Base-by-base conservation (phyloP, 371 early-diverging fungal species). In the Coemansia sp. region DNA sequence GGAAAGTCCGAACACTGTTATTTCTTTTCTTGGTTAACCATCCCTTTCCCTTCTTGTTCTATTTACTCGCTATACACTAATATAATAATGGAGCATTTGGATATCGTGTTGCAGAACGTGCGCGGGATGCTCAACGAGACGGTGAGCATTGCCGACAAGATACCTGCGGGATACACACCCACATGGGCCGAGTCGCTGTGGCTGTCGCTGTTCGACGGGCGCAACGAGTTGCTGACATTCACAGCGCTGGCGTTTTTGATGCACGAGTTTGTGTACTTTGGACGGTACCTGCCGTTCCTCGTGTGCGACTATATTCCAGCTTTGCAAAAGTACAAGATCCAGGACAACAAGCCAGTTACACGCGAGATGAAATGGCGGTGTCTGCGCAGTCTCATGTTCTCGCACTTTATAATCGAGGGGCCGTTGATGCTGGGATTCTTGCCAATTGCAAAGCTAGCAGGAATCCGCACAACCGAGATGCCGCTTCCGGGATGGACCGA, bases 381-480 rank as follows among this genome's bases (percentile, higher is more conserved):
- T 69, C 80, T 90, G 37, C 80, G 80, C 30, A 82, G 85, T 64
- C 91, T 94, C 12, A 72, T 95, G 23, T 81, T 87, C 62, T 81
- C 81, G 55, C 95, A 95, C 65, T 86, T 92, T 72, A 33, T 87
- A 28, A 85, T 91, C 67, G 92, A 94, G 82, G 86, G 90, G 26
- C 96, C 96, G 62, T 82, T 94, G 82, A 91, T 94, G 82, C 84
- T 92, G 51, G 78, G 83, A 16, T 96, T 96, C 84, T 88, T 94
- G 78, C 94, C 95, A 8, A 72, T 89, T 67, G 94, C 93, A 18
- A 84, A 84, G 68, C 67, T 86, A 48, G 84, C 94, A 59, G 96
- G 95, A 58, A 94, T 95, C 89, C 84, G 89, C 20, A 86, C 94
- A 48, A 72, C 85, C 11, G 89, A 90, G 8, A 84, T 88, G 62